Evolutionary conservation across 192 early-diverging fungal genomes (phyloP).

Genomic region (Mortierella hygrophila): DNA sequence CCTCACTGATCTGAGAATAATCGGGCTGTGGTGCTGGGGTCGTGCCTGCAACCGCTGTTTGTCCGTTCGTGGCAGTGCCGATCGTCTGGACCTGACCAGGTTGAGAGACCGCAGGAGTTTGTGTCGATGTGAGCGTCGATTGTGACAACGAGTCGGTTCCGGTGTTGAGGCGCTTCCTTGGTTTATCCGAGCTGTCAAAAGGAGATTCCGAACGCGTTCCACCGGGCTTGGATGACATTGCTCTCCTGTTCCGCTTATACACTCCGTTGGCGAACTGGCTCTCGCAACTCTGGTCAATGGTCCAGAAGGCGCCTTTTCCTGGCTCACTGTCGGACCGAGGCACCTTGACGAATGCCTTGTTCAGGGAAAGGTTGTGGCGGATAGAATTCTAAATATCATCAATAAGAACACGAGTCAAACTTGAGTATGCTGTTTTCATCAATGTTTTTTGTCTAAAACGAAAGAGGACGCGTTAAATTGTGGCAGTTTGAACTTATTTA

Average conservation of each 20-base stretch:
- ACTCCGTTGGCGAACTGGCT: conserved; percentile 78
- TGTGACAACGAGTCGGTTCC: conserved; percentile 16
- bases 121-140: background rate
- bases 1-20: conserved; percentile 40
- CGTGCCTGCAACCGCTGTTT: background rate
- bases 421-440: background rate
- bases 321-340: conserved; percentile 86
- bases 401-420: background rate
- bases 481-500: conserved; percentile 33
- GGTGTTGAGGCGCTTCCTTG: conserved; percentile 43
- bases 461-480: too few relatives aligned
- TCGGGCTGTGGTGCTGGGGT: conserved; percentile 12
- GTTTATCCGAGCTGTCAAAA: conserved; percentile 30
- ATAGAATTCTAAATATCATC: conserved; percentile 86
- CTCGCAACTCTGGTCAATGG: conserved; percentile 81
- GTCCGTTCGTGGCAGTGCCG: background rate
- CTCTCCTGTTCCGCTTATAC: conserved; percentile 73
- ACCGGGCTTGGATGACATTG: conserved; percentile 41
- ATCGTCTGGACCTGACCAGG: background rate
- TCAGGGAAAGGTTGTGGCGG: conserved; percentile 96
- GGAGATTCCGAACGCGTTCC: conserved; percentile 44
- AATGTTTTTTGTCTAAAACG: background rate
- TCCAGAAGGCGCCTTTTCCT: conserved; percentile 97
- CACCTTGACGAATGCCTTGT: conserved; percentile 93
- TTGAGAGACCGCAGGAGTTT: background rate